Percentiles rank a stretch among this genome's conserved stretches.
These are phyloP conservation scores for Candida lessepsii DNA, from an alignment of 805 yeast species.

Conservation along the genomic window DNA sequence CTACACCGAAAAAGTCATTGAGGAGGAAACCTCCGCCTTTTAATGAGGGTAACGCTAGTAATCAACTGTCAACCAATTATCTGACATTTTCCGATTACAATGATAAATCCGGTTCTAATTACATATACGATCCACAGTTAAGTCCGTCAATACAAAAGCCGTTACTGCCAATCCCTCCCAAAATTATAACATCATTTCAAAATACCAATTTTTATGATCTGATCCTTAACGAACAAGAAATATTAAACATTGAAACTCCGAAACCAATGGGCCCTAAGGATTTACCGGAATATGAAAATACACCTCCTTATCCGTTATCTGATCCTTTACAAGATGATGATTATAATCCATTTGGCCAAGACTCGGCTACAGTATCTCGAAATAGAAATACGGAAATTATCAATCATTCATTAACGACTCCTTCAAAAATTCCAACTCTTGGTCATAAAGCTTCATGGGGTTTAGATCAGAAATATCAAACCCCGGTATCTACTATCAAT, in stretches of 20 bases:
- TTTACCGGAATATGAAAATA: conserved; percentile 31
- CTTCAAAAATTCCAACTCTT: conserved; percentile 15
- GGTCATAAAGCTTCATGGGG: neutral
- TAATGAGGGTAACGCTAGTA: neutral
- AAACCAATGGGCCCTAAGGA: conserved; percentile 42
- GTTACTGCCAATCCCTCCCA: neutral
- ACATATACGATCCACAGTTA: conserved; percentile 2
- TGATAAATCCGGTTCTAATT: neutral
- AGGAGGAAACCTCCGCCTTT: conserved; percentile 29
- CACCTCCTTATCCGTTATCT: conserved; percentile 13
- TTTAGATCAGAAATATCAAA: neutral
- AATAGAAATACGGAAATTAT: conserved; percentile 12
- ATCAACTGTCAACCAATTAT: neutral
- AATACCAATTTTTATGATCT: neutral
- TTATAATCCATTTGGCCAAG: neutral
- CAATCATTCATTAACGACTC: conserved; percentile 11
- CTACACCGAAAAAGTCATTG: conserved; percentile 18
- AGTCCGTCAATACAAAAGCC: neutral
- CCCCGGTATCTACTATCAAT: neutral
- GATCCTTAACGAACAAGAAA: conserved; percentile 9
- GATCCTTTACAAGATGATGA: conserved; percentile 10
- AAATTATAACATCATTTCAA: neutral
- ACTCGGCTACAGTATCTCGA: neutral
- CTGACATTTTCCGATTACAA: neutral
- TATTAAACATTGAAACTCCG: conserved; percentile 18